Evolutionary conservation across 805 yeast species (phyloP), one percentile per base, ranked within the genome.

Genomic region (Candida loeiensis): DNA sequence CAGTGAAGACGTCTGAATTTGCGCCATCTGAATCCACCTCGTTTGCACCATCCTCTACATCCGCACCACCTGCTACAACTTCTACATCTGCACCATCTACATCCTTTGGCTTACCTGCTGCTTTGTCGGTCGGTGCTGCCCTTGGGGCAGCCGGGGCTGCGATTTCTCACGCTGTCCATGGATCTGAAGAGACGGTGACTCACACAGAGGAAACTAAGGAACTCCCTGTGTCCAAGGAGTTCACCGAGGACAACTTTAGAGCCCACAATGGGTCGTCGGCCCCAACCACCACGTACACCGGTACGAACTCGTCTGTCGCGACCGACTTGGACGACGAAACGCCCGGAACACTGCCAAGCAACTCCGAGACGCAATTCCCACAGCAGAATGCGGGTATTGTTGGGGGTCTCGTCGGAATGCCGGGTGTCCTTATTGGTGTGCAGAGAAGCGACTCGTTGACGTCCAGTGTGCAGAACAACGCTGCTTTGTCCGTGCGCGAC

Each of bases 401-500:
- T 11, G 71, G 69, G 12, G 67, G 69, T 3, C 51, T 66, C 60
- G 67, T 61, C 2, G 73, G 72, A 2, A 63, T 69, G 65, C 68
- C 69, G 1, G 71, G 73, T n/a, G 73, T 59, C 3, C 54, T 66
- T 35, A 65, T 64, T 12, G 71, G 71, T 6, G 71, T 69, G 4
- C 69, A 78, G 72, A 42, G 93, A 51, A 85, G 95, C 2, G 85
- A 82, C 43, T 85, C 95, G 0, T 77, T 85, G 28, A 85, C 96
- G 0, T 88, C 96, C 0, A 85, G 95, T 32, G 95, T 89, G 24
- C 91, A 85, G 52, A 90, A 90, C 63, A 89, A 91, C 58, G 88
- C 97, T 2, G 90, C 97, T 0, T 77, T 80, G 61, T 85, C 95
- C 16, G 95, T 88, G 6, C 79, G 96, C 45, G 95, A 85, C 46